Conservation (phyloP, 192 early-diverging fungal genomes). For the Coemansia sp. region DNA sequence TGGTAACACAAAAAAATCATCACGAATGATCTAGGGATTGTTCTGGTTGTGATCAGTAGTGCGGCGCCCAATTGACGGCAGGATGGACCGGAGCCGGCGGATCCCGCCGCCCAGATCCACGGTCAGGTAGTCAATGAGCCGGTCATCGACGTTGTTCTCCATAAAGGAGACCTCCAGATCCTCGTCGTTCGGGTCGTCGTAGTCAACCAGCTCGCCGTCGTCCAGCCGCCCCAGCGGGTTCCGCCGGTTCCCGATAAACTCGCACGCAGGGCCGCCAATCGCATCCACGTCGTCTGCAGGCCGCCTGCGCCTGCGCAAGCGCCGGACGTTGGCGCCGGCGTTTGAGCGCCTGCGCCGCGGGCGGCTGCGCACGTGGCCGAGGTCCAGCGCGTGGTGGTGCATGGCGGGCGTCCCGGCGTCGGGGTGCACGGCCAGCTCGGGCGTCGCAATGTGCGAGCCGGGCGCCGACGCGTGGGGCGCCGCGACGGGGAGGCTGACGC, state of each 20-base stretch:
- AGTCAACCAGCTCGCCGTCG: slow-evolving; percentile 49
- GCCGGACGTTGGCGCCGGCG: background rate
- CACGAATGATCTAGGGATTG: background rate
- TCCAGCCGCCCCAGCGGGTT: slow-evolving; percentile 45
- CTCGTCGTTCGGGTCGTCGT: slow-evolving; percentile 43
- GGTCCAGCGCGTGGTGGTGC: background rate
- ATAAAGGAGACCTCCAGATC: slow-evolving; percentile 38
- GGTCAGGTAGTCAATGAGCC: slow-evolving; percentile 40
- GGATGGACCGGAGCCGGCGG: slow-evolving; percentile 19
- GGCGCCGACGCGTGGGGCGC: background rate
- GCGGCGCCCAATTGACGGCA: slow-evolving; percentile 16
- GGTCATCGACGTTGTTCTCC: slow-evolving; percentile 45
- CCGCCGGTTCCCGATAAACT: slow-evolving; percentile 40
- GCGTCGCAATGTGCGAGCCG: background rate
- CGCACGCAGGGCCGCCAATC: slow-evolving; percentile 15
- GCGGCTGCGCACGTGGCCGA: background rate
- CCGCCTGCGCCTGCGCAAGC: slow-evolving; percentile 17
- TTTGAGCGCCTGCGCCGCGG: background rate
- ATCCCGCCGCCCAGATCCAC: slow-evolving; percentile 27
- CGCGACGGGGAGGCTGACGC: slow-evolving; percentile 14
- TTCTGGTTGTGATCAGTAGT: too few species aligned
- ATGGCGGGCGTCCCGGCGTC: background rate
- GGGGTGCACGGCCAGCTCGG: background rate
- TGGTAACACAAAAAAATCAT: background rate
- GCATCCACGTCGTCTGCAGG: background rate